Percentiles rank a stretch among this genome's conserved stretches.
Evolutionary conservation across 176 grass and related monocot genomes (phyloP).

Genomic region (Raddia guianensis): DNA sequence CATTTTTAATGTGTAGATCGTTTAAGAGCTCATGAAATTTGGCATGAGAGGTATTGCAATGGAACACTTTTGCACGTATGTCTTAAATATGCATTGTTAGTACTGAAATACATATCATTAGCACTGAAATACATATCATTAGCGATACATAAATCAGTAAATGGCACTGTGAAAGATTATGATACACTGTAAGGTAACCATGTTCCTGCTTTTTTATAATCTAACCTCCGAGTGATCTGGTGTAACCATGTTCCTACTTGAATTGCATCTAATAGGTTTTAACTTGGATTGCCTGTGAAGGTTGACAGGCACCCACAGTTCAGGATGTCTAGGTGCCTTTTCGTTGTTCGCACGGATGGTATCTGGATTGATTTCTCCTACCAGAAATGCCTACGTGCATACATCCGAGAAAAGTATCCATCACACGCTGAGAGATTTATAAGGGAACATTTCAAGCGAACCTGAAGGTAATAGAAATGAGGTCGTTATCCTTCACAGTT

Average conservation of each 20-base stretch:
- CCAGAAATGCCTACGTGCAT: conserved; percentile 88
- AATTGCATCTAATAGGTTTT: not conserved
- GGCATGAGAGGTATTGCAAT: too few relatives aligned
- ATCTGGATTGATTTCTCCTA: conserved; percentile 97
- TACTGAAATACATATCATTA: too few relatives aligned
- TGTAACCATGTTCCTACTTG: not conserved
- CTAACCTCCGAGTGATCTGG: not conserved
- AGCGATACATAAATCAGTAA: too few relatives aligned
- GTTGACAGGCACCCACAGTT: conserved; percentile 89
- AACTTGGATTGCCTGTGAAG: conserved; percentile 44
- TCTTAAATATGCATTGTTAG: too few relatives aligned
- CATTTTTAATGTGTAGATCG: too few relatives aligned
- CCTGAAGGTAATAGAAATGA: conserved; percentile 32
- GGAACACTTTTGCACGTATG: too few relatives aligned
- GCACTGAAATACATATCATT: too few relatives aligned
- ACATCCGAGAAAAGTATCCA: conserved; percentile 76
- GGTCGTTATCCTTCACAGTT: not conserved
- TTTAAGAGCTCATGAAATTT: too few relatives aligned
- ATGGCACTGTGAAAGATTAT: too few relatives aligned
- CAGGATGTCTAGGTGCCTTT: conserved; percentile 86
- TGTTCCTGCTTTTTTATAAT: conserved; percentile 7
- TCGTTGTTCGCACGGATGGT: conserved; percentile 83
- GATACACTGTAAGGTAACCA: too few relatives aligned
- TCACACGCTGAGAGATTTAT: conserved; percentile 81
- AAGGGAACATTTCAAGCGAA: conserved; percentile 80